Evolutionary conservation across 352 stramenopile genomes (phyloP), one percentile per base, ranked within the genome.

Genomic region (Phytopythium cucurbitacearum): DNA sequence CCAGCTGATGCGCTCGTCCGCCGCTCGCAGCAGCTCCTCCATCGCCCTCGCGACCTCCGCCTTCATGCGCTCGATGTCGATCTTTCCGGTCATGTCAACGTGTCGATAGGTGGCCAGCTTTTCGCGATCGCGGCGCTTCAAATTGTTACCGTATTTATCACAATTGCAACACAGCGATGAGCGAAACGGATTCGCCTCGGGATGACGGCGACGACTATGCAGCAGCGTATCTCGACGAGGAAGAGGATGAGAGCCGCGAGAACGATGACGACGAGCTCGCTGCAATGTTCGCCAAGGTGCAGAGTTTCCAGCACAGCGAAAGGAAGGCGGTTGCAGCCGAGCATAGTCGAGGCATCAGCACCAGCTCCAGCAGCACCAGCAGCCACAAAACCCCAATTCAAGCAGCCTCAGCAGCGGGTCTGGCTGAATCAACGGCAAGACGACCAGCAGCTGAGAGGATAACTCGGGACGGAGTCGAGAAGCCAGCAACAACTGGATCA

Each of bases 221-320:
- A 13, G 73, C 76, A 36, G 55, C 52, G 3, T 71, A 87, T 48
- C 50, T 73, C 8, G 61, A 80, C 8, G 72, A 83, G 41, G 65
- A 76, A 15, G 69, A 83, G 40, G 63, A 69, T 13, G 65, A 76
- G 5, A 60, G 60, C 3, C 53, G 72, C 39, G 64, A 71, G 16
- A 73, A 75, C 37, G 69, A 85, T 33, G 76, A 73, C n/a, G 69
- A 59, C 12, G 77, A 90, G 41, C 64, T 89, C 4, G 75, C 79
- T 7, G 73, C 75, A 16, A 88, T 89, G 78, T 75, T 91, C 33
- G 76, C 81, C 39, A 92, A 89, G 56, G 75, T 88, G 7, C 62
- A 87, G 43, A 87, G 57, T 3, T 80, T 91, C 40, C 78, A 89
- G 41, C 65, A 80, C 40, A 52, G 60, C 1, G 69, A 87, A 48